Evolutionary conservation across 2,329 filamentous ascomycete genomes (phyloP).

Genomic region (Ceratocystis colombiana): DNA sequence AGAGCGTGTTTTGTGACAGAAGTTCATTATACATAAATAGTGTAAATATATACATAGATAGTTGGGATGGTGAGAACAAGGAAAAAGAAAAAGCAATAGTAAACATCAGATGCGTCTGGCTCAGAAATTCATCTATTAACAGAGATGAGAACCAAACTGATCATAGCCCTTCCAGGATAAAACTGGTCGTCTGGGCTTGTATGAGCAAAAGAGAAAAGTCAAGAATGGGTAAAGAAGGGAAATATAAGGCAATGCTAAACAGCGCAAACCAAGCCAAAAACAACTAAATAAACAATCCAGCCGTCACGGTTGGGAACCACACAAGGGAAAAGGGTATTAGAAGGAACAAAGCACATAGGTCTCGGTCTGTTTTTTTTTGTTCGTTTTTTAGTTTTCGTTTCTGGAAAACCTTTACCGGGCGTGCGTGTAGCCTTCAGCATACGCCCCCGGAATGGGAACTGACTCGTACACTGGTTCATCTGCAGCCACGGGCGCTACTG

Average conservation of each 20-base stretch:
- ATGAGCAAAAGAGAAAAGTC: neutral
- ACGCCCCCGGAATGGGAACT: slow-evolving; percentile 83
- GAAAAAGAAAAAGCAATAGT: slow-evolving; percentile 14
- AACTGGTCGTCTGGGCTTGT: neutral
- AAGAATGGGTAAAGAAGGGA: neutral
- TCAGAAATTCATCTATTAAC: too few relatives aligned
- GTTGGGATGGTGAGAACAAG: neutral
- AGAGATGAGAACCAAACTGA: too few relatives aligned
- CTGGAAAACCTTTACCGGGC: slow-evolving; percentile 6
- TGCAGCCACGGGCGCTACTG: slow-evolving; percentile 51
- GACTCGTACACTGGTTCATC: slow-evolving; percentile 76
- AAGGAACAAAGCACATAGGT: slow-evolving; percentile 2
- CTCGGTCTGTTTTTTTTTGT: slow-evolving; percentile 1
- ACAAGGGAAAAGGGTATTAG: slow-evolving; percentile 10
- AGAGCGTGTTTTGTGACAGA: too few relatives aligned
- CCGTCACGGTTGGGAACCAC: neutral
- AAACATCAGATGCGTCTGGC: too few relatives aligned
- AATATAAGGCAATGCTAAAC: neutral
- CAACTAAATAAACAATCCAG: slow-evolving; percentile 8
- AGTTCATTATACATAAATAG: too few relatives aligned
- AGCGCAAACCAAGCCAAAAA: slow-evolving; percentile 17
- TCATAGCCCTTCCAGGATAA: neutral
- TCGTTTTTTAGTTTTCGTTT: neutral
- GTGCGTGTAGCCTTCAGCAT: slow-evolving; percentile 38
- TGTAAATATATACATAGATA: too few relatives aligned